Conservation (phyloP, 1,284 basidiomycete genomes). For the Singerocomus inundabilis region DNA sequence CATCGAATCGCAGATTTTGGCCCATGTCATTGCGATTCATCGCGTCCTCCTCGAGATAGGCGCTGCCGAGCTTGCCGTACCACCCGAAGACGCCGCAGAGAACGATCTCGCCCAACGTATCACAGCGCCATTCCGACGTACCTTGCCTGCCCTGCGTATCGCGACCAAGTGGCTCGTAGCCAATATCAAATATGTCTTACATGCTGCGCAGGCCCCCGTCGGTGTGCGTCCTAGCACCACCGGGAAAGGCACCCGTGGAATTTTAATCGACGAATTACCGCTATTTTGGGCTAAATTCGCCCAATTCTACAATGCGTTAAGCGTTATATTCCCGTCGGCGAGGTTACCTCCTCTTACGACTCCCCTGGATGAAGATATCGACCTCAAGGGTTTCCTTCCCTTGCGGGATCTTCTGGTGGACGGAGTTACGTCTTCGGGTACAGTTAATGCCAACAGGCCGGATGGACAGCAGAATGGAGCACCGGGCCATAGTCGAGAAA, state of each 20-base stretch:
- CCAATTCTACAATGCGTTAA: constrained; percentile 65
- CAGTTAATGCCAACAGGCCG: constrained; percentile 16
- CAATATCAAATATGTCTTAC: constrained; percentile 72
- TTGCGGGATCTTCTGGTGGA: constrained; percentile 55
- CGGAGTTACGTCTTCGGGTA: constrained; percentile 4
- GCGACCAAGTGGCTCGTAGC: constrained; percentile 86
- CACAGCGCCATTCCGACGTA: constrained; percentile 81
- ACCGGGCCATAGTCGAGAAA: constrained; percentile 36
- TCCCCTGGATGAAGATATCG: constrained; percentile 89
- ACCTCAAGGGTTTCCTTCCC: constrained; percentile 87
- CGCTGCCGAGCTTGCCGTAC: constrained; percentile 50
- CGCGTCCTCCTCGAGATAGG: constrained; percentile 69
- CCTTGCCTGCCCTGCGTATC: constrained; percentile 84
- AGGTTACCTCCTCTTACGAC: constrained; percentile 61
- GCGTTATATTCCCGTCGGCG: constrained; percentile 67
- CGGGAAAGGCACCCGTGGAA: constrained; percentile 20
- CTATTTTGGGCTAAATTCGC: constrained; percentile 78
- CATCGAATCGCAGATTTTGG: constrained; percentile 70
- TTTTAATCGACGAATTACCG: constrained; percentile 32
- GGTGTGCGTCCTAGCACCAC: constrained; percentile 11
- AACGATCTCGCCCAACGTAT: constrained; percentile 77
- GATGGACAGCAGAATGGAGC: constrained; percentile 19
- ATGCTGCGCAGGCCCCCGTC: constrained; percentile 31
- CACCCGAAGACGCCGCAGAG: constrained; percentile 50
- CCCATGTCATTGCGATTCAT: constrained; percentile 74